phyloP scores from a whole-genome alignment of 164 flowering plant genomes.

The Chloranthus sessilifolius region DNA sequence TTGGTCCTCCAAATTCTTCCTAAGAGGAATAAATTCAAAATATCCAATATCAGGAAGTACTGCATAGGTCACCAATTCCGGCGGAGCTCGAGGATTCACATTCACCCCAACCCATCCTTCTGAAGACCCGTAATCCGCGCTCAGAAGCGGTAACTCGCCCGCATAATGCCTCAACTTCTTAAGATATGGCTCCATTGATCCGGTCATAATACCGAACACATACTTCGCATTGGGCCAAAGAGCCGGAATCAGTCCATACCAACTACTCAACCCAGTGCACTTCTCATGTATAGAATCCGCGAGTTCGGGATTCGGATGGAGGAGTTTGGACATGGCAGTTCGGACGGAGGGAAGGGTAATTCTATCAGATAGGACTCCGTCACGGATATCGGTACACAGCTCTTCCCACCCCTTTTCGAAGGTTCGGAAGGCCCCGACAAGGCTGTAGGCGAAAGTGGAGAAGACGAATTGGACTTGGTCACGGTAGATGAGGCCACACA shows the following conservation, averaged over 20 bases:
- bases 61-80: conserved; percentile 59
- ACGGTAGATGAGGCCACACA: conserved; percentile 59
- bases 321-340: conserved; percentile 53
- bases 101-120: conserved; percentile 93
- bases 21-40: conserved; percentile 72
- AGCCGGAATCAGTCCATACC: conserved; percentile 74
- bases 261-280: conserved; percentile 50
- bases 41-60: conserved; percentile 80
- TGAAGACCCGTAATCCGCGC: conserved; percentile 84
- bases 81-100: conserved; percentile 62
- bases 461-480: conserved; percentile 57
- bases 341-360: conserved; percentile 55
- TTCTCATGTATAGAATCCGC: conserved; percentile 47
- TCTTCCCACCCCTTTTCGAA: conserved; percentile 80
- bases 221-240: conserved; percentile 81
- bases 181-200: conserved; percentile 84
- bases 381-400: conserved; percentile 49
- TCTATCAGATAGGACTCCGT: conserved; percentile 40
- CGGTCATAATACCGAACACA: conserved; percentile 83
- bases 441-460: conserved; percentile 77
- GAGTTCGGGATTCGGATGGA: conserved; percentile 59
- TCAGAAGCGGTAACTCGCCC: conserved; percentile 53
- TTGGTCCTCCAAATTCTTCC: conserved; percentile 9
- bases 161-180: conserved; percentile 83
- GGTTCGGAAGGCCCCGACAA: conserved; percentile 61